Evolutionary conservation across 805 yeast genomes (phyloP).

Genomic region (Lipomyces starkeyi): DNA sequence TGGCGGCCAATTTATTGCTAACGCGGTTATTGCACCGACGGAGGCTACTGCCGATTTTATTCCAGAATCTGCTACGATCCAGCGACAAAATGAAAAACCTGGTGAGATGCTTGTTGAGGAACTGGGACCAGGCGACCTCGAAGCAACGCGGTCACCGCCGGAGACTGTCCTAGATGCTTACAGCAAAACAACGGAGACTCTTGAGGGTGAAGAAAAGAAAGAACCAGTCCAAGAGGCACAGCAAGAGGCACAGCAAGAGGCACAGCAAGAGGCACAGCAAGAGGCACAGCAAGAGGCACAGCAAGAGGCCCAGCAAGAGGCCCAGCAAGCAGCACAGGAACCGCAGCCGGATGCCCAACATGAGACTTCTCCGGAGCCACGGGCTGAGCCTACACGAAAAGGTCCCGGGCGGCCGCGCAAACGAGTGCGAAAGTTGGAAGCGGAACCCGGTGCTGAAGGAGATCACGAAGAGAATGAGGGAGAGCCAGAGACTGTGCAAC

Average conservation of each 20-base stretch:
- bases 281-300: slow-evolving; percentile 1
- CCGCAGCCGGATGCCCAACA: not conserved
- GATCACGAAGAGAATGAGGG: slow-evolving; percentile 7
- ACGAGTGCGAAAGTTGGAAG: not conserved
- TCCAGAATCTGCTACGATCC: not conserved
- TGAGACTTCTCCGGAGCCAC: slow-evolving; percentile 13
- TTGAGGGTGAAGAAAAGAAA: slow-evolving; percentile 2
- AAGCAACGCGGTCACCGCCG: not conserved
- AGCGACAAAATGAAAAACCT: not conserved
- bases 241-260: not conserved
- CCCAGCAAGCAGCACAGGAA: slow-evolving; percentile 9
- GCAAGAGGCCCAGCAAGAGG: slow-evolving; percentile 6
- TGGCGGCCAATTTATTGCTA: slow-evolving; percentile 1
- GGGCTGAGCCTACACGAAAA: slow-evolving; percentile 3
- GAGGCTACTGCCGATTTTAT: slow-evolving; percentile 10
- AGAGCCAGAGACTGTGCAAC: not conserved
- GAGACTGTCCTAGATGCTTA: slow-evolving; percentile 7
- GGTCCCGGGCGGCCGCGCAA: not conserved
- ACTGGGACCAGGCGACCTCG: not conserved
- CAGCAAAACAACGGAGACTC: slow-evolving; percentile 4
- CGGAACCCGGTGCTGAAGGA: not conserved
- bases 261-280: not conserved
- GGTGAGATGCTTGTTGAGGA: not conserved
- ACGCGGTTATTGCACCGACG: not conserved
- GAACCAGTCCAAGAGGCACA: not conserved